Conservation (phyloP, 2,329 filamentous ascomycete genomes). For the Penicillium sp. region DNA sequence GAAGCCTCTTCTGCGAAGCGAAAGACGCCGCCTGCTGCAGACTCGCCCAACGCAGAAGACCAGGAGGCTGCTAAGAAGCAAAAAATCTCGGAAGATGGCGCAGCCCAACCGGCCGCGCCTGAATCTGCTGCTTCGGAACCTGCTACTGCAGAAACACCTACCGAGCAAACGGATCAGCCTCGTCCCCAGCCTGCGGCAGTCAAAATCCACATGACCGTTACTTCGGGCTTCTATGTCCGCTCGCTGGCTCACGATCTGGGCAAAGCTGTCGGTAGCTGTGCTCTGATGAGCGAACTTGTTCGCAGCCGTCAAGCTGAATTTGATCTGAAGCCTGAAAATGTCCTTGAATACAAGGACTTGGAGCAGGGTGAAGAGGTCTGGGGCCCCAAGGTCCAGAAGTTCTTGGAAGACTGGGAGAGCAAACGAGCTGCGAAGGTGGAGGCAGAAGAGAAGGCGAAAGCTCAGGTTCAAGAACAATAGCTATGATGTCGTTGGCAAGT, state of each 20-base stretch:
- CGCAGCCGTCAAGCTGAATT: constrained; percentile 83
- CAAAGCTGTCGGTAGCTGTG: constrained; percentile 75
- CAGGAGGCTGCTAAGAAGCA: constrained; percentile 33
- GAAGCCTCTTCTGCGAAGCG: constrained; percentile 32
- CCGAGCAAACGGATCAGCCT: constrained; percentile 21
- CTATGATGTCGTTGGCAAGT: neutral
- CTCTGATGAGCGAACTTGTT: constrained; percentile 80
- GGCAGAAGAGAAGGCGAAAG: constrained; percentile 9
- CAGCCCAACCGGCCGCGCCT: constrained; percentile 15
- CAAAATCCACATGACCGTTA: constrained; percentile 85
- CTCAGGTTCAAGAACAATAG: constrained; percentile 4
- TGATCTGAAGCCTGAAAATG: constrained; percentile 67
- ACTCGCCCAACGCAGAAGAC: constrained; percentile 23
- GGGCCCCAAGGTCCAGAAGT: constrained; percentile 70
- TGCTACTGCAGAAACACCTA: constrained; percentile 11
- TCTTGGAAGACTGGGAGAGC: constrained; percentile 57
- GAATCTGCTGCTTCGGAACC: constrained; percentile 15
- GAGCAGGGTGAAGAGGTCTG: constrained; percentile 76
- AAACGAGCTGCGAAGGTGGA: constrained; percentile 35
- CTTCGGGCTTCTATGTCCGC: constrained; percentile 94
- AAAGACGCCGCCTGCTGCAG: constrained; percentile 36
- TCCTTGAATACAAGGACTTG: constrained; percentile 77
- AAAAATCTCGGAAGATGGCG: constrained; percentile 34
- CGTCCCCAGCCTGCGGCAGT: constrained; percentile 64
- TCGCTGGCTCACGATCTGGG: constrained; percentile 92